Evolutionary conservation across 2,329 filamentous ascomycete species (phyloP).

Genomic region (Cadophora luteo-olivacea): DNA sequence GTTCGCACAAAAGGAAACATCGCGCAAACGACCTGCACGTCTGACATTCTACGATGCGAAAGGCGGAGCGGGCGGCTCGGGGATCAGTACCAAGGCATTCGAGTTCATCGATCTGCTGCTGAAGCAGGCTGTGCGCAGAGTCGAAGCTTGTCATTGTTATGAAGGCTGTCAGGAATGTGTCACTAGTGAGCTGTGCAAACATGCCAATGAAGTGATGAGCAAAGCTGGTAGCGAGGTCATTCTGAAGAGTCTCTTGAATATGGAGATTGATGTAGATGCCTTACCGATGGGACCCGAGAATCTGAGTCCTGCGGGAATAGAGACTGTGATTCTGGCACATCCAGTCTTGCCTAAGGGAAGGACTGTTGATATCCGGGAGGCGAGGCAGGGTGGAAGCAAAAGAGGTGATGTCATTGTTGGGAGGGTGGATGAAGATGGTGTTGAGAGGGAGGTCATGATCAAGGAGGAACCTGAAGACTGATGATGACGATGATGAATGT

Average conservation of each 20-base stretch:
- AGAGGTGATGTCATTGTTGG: constrained; percentile 40
- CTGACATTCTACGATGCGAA: constrained; percentile 96
- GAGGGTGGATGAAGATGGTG: constrained; percentile 38
- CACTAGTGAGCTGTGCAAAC: constrained; percentile 81
- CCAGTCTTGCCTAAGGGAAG: constrained; percentile 56
- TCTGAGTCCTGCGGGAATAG: constrained; percentile 72
- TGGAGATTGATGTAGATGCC: constrained; percentile 81
- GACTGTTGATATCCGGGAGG: constrained; percentile 35
- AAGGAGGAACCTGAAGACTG: constrained; percentile 42
- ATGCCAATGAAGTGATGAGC: constrained; percentile 91
- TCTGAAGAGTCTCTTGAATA: constrained; percentile 74
- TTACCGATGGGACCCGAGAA: constrained; percentile 86
- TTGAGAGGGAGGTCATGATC: constrained; percentile 36
- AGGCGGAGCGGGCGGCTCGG: constrained; percentile 81
- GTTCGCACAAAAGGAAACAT: constrained; percentile 72
- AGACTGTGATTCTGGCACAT: constrained; percentile 79
- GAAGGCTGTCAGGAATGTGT: constrained; percentile 92
- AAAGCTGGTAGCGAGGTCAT: constrained; percentile 88
- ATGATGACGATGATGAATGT: not conserved
- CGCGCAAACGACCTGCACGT: constrained; percentile 82
- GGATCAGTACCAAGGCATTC: constrained; percentile 91
- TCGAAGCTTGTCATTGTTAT: constrained; percentile 77
- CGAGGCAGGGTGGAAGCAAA: constrained; percentile 39
- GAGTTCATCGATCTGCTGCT: constrained; percentile 87
- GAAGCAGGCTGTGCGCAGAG: constrained; percentile 74